Evolutionary conservation across 345 rosid species (phyloP).

Genomic region (Balakata baccata): DNA sequence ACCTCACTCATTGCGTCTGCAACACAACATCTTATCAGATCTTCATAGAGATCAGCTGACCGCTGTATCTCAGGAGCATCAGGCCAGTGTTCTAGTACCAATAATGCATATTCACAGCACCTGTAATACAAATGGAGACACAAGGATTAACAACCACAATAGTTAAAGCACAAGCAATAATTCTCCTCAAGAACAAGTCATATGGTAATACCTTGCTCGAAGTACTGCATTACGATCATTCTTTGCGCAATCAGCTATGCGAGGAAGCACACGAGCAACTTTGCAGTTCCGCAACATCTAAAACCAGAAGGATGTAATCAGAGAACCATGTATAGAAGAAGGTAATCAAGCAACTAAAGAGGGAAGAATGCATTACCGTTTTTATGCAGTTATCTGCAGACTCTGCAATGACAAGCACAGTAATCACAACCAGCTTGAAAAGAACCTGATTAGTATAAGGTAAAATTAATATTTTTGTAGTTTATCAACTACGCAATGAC

Average conservation of each 20-base stretch:
- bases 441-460: slow-evolving; percentile 76
- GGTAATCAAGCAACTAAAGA: slow-evolving; percentile 2
- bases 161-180: slow-evolving; percentile 12
- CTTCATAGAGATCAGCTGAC: slow-evolving; percentile 85
- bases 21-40: slow-evolving; percentile 82
- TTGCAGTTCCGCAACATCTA: slow-evolving; percentile 98
- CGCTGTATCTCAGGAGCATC: slow-evolving; percentile 97
- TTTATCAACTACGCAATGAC: slow-evolving; percentile 14
- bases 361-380: slow-evolving; percentile 49
- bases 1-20: slow-evolving; percentile 99
- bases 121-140: slow-evolving; percentile 37
- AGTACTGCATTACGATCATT: slow-evolving; percentile 83
- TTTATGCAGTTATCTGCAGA: slow-evolving; percentile 98
- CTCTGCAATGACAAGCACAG: slow-evolving; percentile 99
- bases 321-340: slow-evolving; percentile 10
- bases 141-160: not conserved
- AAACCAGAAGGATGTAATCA: slow-evolving; percentile 23
- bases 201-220: slow-evolving; percentile 68
- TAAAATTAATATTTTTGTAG: slow-evolving; percentile 24
- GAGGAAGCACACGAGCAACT: slow-evolving; percentile 88
- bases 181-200: slow-evolving; percentile 14
- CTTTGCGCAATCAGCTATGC: slow-evolving; percentile 86
- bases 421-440: slow-evolving; percentile 99
- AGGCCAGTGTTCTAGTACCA: slow-evolving; percentile 93
- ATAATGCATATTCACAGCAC: slow-evolving; percentile 92